These are phyloP conservation scores for Colletotrichum tofieldiae DNA, from an alignment of 2,329 filamentous ascomycete genomes.

Conservation along the genomic window DNA sequence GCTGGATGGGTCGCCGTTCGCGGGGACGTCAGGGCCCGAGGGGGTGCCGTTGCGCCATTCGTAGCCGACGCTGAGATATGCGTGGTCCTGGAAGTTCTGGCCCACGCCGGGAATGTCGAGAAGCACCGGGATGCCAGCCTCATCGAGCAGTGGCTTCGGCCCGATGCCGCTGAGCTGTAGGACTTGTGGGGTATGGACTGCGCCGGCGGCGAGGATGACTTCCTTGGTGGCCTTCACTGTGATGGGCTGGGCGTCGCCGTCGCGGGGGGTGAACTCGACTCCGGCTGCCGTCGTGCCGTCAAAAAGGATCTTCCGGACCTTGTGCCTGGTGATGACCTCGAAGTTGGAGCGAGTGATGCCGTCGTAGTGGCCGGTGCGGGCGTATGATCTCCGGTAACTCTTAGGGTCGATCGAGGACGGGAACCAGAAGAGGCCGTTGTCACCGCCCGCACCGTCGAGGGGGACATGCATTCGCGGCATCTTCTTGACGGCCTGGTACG, in stretches of 20 bases:
- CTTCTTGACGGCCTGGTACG: slow-evolving; percentile 47
- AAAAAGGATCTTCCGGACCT: slow-evolving; percentile 45
- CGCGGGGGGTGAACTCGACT: slow-evolving; percentile 44
- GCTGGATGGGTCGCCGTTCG: slow-evolving; percentile 22
- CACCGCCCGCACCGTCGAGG: slow-evolving; percentile 46
- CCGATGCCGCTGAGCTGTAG: slow-evolving; percentile 63
- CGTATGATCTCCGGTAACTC: slow-evolving; percentile 45
- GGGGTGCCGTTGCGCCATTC: slow-evolving; percentile 33
- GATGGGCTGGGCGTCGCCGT: slow-evolving; percentile 38
- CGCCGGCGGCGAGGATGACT: slow-evolving; percentile 55
- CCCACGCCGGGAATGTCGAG: slow-evolving; percentile 62
- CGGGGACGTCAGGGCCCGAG: slow-evolving; percentile 13
- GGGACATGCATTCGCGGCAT: slow-evolving; percentile 46
- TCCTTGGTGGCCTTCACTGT: slow-evolving; percentile 50
- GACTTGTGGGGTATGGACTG: slow-evolving; percentile 56
- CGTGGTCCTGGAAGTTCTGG: slow-evolving; percentile 58
- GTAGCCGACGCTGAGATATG: slow-evolving; percentile 46
- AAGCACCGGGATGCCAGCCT: slow-evolving; percentile 54
- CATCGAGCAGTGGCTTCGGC: slow-evolving; percentile 51
- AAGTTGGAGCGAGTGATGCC: slow-evolving; percentile 45
- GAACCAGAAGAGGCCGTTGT: slow-evolving; percentile 48
- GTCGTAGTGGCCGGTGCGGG: slow-evolving; percentile 48
- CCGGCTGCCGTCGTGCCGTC: slow-evolving; percentile 46
- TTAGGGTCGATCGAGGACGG: slow-evolving; percentile 45
- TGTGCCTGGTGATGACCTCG: slow-evolving; percentile 45